Conservation (phyloP, 352 stramenopile genomes). For the Pythium sukuiense region DNA sequence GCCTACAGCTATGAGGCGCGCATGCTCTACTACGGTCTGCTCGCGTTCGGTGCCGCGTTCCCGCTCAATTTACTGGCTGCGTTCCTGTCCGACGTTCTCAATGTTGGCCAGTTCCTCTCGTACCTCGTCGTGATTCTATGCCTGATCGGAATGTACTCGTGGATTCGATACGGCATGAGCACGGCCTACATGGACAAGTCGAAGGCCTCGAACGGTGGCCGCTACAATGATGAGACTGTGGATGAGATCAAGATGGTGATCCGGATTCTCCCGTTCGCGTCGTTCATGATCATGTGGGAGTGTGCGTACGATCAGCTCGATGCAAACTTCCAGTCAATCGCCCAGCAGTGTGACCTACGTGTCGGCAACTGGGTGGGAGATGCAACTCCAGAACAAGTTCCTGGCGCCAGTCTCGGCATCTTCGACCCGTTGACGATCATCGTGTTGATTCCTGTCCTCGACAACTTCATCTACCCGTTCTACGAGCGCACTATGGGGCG, state of each 20-base stretch:
- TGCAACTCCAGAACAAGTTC: conserved; percentile 41
- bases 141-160: conserved; percentile 78
- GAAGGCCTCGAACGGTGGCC: conserved; percentile 75
- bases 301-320: conserved; percentile 86
- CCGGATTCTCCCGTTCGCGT: conserved; percentile 80
- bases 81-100: conserved; percentile 57
- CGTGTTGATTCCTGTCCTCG: conserved; percentile 70
- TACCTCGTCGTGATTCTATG: conserved; percentile 70
- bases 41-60: conserved; percentile 67
- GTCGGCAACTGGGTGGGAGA: conserved; percentile 33
- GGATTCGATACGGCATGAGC: conserved; percentile 81
- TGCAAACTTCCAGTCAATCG: conserved; percentile 87
- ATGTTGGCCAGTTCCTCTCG: conserved; percentile 66
- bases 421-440: conserved; percentile 89
- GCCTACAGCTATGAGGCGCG: conserved; percentile 72
- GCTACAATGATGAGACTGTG: conserved; percentile 80
- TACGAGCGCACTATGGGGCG: conserved; percentile 55
- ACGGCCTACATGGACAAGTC: conserved; percentile 85
- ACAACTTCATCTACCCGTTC: conserved; percentile 72
- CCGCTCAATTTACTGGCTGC: conserved; percentile 74
- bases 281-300: conserved; percentile 91
- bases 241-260: conserved; percentile 88
- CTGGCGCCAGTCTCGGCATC: conserved; percentile 77
- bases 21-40: conserved; percentile 77
- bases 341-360: conserved; percentile 81